Percentiles rank a stretch among this genome's conserved stretches.
Evolutionary conservation across 768 basidiomycete genomes (phyloP).

Genomic region (Scleroderma citrinum): DNA sequence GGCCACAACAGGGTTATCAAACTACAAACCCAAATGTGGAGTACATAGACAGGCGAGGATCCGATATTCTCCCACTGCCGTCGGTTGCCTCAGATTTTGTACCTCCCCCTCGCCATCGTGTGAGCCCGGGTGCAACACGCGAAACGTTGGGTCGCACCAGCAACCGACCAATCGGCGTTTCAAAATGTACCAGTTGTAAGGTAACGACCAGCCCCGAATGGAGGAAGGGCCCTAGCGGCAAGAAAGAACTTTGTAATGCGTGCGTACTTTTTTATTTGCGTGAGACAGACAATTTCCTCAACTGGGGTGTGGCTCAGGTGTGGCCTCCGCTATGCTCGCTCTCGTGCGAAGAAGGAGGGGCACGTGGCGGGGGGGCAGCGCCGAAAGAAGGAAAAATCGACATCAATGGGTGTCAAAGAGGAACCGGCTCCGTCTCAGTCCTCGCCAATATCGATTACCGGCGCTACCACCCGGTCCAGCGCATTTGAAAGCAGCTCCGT

Average conservation of each 20-base stretch:
- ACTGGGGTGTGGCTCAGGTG: constrained; percentile 44
- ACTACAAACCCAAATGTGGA: constrained; percentile 33
- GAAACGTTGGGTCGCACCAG: constrained; percentile 40
- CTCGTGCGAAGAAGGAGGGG: constrained; percentile 84
- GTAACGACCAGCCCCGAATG: constrained; percentile 82
- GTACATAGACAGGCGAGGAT: constrained; percentile 31
- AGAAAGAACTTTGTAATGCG: constrained; percentile 92
- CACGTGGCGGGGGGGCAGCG: constrained; percentile 45
- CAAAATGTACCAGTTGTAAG: constrained; percentile 75
- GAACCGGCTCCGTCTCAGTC: constrained; percentile 21
- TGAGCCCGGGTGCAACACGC: constrained; percentile 46
- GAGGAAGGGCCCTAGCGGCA: constrained; percentile 86
- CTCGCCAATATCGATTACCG: constrained; percentile 37
- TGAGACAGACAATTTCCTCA: constrained; percentile 14
- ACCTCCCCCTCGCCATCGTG: constrained; percentile 51
- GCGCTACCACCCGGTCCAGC: constrained; percentile 40
- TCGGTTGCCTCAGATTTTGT: constrained; percentile 38
- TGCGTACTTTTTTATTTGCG: constrained; percentile 38
- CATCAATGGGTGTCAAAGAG: constrained; percentile 22
- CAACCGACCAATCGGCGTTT: constrained; percentile 67
- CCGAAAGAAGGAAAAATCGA: constrained; percentile 54
- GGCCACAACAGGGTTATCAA: constrained; percentile 33
- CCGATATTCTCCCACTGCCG: constrained; percentile 24
- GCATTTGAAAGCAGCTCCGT: constrained; percentile 46
- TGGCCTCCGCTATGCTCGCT: constrained; percentile 80